phyloP scores from a whole-genome alignment of 805 yeast species.

The Hanseniaspora thailandica region DNA sequence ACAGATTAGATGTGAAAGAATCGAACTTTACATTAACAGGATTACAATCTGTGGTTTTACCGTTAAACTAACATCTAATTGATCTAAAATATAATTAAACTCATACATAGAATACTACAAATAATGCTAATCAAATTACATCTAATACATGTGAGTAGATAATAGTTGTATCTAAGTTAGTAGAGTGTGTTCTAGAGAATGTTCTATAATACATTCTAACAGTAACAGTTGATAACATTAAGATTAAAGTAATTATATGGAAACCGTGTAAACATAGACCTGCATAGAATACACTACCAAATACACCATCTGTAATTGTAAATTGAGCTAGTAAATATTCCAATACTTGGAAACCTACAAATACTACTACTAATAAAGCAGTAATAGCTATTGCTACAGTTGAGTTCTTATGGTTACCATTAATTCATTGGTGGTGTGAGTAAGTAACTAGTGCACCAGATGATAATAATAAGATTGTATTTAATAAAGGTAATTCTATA shows the following conservation, averaged over 20 bases:
- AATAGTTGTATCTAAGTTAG: conserved; percentile 22
- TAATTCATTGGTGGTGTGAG: conserved; percentile 22
- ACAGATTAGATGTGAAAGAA: conserved; percentile 11
- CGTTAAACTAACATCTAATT: conserved; percentile 1
- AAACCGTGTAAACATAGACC: conserved; percentile 23
- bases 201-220: conserved; percentile 21
- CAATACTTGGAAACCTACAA: conserved; percentile 23
- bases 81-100: conserved; percentile 16
- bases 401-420: conserved; percentile 18
- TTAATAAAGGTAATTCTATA: conserved; percentile 25
- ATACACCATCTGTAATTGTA: conserved; percentile 24
- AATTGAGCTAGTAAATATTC: conserved; percentile 23
- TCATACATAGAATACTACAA: conserved; percentile 23
- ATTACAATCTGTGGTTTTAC: neutral
- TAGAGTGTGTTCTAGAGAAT: conserved; percentile 22
- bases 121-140: conserved; percentile 25
- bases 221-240: conserved; percentile 20
- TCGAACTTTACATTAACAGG: neutral
- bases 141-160: conserved; percentile 24
- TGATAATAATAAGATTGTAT: conserved; percentile 24
- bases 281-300: conserved; percentile 22
- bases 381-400: conserved; percentile 20
- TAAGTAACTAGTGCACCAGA: conserved; percentile 23
- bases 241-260: conserved; percentile 21
- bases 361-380: conserved; percentile 21